These are phyloP conservation scores for Metschnikowia noctiluminum DNA, from an alignment of 805 yeast species.

Conservation along the genomic window DNA sequence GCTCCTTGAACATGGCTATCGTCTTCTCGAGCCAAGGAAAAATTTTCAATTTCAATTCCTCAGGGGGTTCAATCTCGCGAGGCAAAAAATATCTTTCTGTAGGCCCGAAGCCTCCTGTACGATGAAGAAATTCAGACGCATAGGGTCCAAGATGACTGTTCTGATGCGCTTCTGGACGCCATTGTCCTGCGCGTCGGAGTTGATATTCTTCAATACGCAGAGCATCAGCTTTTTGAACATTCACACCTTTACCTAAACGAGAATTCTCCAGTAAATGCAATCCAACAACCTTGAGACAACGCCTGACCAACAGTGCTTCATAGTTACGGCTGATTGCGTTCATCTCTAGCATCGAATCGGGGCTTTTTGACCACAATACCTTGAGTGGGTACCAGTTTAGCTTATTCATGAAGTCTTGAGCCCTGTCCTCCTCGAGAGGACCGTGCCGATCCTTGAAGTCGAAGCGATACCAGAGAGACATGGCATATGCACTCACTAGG, in stretches of 20 bases:
- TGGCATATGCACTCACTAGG: not conserved
- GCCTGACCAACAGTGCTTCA: not conserved
- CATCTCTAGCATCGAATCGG: not conserved
- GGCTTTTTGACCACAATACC: not conserved
- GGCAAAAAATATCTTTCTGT: not conserved
- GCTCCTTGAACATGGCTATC: not conserved
- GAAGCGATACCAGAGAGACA: constrained; percentile 4
- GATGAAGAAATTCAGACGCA: not conserved
- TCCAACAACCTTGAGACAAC: not conserved
- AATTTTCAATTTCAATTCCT: constrained; percentile 1
- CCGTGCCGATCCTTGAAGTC: constrained; percentile 1
- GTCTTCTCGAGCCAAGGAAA: constrained; percentile 6
- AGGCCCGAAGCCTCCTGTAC: constrained; percentile 1
- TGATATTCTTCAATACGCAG: not conserved
- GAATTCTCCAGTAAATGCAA: not conserved
- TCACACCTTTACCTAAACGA: not conserved
- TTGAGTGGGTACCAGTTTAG: not conserved
- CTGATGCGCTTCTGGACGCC: not conserved
- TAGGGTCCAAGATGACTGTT: not conserved
- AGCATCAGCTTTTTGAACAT: constrained; percentile 1
- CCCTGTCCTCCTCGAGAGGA: not conserved
- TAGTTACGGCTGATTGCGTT: not conserved
- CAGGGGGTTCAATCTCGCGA: constrained; percentile 6
- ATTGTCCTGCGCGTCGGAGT: constrained; percentile 1
- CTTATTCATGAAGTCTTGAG: constrained; percentile 1